These are phyloP conservation scores for Hypoxylon sp. DNA, from an alignment of 2,329 filamentous ascomycete species.

Conservation along the genomic window DNA sequence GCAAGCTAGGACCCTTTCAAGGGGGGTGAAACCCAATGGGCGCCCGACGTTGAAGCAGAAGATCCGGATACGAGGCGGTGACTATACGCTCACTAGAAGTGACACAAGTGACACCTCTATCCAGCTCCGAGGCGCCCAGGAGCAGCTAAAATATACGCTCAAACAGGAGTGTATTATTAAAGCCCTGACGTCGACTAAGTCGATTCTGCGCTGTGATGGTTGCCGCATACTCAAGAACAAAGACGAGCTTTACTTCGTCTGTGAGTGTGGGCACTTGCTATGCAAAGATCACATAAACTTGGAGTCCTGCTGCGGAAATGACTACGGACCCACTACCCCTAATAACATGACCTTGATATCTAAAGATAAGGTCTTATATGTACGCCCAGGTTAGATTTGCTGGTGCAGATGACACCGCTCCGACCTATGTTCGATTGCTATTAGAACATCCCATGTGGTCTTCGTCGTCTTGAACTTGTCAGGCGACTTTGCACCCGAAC, in stretches of 20 bases:
- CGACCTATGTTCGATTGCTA: too few species aligned
- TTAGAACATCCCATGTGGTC: too few species aligned
- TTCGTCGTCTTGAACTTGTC: too few species aligned
- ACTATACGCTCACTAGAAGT: conserved; percentile 45
- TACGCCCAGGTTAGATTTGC: too few species aligned
- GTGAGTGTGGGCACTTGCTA: conserved; percentile 53
- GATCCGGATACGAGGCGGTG: conserved; percentile 35
- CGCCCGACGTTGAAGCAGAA: background rate
- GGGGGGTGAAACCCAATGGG: too few species aligned
- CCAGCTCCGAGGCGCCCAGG: conserved; percentile 33
- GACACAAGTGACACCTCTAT: conserved; percentile 44
- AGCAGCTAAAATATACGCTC: conserved; percentile 31
- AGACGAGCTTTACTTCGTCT: conserved; percentile 42
- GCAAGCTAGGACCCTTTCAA: too few species aligned
- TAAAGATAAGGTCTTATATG: too few species aligned
- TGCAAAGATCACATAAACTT: conserved; percentile 40
- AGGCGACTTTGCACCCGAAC: too few species aligned
- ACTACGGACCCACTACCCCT: background rate
- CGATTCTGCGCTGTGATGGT: conserved; percentile 24
- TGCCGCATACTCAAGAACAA: conserved; percentile 26
- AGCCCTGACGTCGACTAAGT: conserved; percentile 6
- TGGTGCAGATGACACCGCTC: too few species aligned
- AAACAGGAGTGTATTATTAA: conserved; percentile 39
- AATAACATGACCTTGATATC: too few species aligned
- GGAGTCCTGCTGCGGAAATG: conserved; percentile 40